Conservation (phyloP, 2,329 filamentous ascomycete genomes). For the Colletotrichum neosansevieriae region DNA sequence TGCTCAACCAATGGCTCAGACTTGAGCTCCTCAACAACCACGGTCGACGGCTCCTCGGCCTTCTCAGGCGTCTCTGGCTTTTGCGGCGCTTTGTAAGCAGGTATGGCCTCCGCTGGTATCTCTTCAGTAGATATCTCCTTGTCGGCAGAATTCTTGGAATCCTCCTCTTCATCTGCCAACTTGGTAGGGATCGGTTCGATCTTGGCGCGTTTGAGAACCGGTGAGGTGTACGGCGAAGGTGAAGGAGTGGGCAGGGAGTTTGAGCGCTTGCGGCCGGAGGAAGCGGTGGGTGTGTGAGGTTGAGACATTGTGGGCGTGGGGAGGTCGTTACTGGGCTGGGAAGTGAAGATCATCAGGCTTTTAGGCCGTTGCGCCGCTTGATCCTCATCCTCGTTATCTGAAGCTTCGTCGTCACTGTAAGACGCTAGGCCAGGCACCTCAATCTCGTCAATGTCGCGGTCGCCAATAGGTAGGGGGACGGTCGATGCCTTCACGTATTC, state of each 20-base stretch:
- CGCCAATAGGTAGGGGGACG: slow-evolving; percentile 76
- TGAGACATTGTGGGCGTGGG: slow-evolving; percentile 51
- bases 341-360: slow-evolving; percentile 57
- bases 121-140: slow-evolving; percentile 36
- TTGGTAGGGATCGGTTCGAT: slow-evolving; percentile 17
- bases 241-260: slow-evolving; percentile 61
- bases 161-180: slow-evolving; percentile 8
- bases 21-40: neutral
- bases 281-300: slow-evolving; percentile 51
- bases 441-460: slow-evolving; percentile 82
- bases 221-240: slow-evolving; percentile 44
- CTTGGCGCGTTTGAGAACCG: slow-evolving; percentile 35
- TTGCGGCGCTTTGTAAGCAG: slow-evolving; percentile 9
- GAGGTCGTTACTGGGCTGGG: slow-evolving; percentile 44
- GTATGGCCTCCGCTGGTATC: slow-evolving; percentile 5
- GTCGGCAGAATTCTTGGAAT: slow-evolving; percentile 12
- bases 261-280: slow-evolving; percentile 57
- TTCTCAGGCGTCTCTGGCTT: slow-evolving; percentile 3
- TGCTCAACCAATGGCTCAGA: slow-evolving; percentile 12
- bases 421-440: slow-evolving; percentile 78
- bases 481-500: slow-evolving; percentile 63
- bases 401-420: slow-evolving; percentile 72
- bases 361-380: slow-evolving; percentile 55
- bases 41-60: neutral
- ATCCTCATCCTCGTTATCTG: slow-evolving; percentile 53